Base-by-base conservation (phyloP, 2,329 filamentous ascomycete species). In the Mycocentrospora acerina region DNA sequence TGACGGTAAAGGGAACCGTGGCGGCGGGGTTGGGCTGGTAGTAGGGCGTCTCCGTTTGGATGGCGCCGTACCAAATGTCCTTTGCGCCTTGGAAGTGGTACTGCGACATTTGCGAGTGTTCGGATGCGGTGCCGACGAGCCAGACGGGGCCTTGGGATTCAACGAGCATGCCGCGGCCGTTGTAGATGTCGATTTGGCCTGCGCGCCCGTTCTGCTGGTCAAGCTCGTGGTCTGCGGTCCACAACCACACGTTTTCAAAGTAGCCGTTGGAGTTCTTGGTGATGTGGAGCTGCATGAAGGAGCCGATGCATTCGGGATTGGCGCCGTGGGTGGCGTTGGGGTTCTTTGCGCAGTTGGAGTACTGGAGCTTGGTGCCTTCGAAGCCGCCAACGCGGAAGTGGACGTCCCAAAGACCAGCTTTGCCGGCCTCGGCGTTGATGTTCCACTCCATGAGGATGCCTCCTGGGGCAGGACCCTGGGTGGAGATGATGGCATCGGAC, bases 401-500 rank as follows among this genome's bases (percentile, higher is more conserved):
- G n/a, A 90, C 84, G 59, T 98, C 93, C 88, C 90, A 98, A 70
- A 96, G 83, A 46, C 82, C 91, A 14, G 83, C 83, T 2, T 82
- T 79, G 31, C 88, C 89, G 41, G 83, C 77, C 68, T 75, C 53
- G 3, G 77, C 65, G 29, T 81, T 81, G 28, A 95, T 74, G 70
- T 96, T 96, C 86, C 89, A 96, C 67, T 96, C 80, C 72, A 96
- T 82, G 62, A 96, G 79, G 59, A 95, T 88, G 13, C 90, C 91
- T 51, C 91, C 91, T 1, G 90, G 86, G 47, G 88, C 85, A 3
- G 90, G 75, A 4, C 91, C 91, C 52, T 82, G 79, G 19, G 90
- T 95, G 68, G 88, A 81, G 55, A 97, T 85, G 56, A 95, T 83
- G 44, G 95, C 70, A 60, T 96, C 91, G 30, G 83, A 86, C 60